Base-by-base conservation (phyloP, 768 basidiomycete genomes). In the Pholiota microspora region DNA sequence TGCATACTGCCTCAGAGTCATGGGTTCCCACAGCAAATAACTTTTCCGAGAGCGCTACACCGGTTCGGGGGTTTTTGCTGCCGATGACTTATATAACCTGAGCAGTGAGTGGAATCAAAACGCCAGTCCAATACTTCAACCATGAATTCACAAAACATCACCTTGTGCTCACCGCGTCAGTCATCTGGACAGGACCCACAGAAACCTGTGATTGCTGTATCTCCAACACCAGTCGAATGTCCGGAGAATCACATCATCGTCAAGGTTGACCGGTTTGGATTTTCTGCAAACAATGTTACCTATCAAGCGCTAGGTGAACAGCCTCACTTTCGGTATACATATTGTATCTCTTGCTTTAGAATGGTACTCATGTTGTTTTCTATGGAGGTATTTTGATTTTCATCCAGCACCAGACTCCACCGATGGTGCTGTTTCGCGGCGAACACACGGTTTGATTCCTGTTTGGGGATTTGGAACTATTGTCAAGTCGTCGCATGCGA, bases 401-500 rank as follows among this genome's bases (percentile, higher is more conserved):
- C 82, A 86, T 58, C 52, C 68, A 8, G 73, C 74, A 2, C 85
- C 85, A 29, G 69, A 73, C 3, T 54, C 70, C 5, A 53, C 58
- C 27, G 61, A 61, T 8, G 71, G 40, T 2, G 23, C 34, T 2
- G 42, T 76, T 5, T 79, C 80, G 3, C 59, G 75, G 4, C 69
- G 71, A 51, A 81, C 80, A 0, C 81, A 88, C 62, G 87, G 85
- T 0, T 62, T 88, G 24, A 77, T 85, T 15, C 86, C 86, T 0
- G 87, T 88, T 5, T 88, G 86, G 86, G 87, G 85, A 7, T 88
- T 86, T 55, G 86, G 81, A 10, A 83, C 80, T 0, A 65, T 88
- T 3, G 61, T 80, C 4, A 64, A 61, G 36, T 86, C 84, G 0
- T 73, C 73, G 0, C 78, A 82, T 62, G 63, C 72, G 2, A 74